These are phyloP conservation scores for Metschnikowia lunata DNA, from an alignment of 805 yeast genomes.

Conservation along the genomic window DNA sequence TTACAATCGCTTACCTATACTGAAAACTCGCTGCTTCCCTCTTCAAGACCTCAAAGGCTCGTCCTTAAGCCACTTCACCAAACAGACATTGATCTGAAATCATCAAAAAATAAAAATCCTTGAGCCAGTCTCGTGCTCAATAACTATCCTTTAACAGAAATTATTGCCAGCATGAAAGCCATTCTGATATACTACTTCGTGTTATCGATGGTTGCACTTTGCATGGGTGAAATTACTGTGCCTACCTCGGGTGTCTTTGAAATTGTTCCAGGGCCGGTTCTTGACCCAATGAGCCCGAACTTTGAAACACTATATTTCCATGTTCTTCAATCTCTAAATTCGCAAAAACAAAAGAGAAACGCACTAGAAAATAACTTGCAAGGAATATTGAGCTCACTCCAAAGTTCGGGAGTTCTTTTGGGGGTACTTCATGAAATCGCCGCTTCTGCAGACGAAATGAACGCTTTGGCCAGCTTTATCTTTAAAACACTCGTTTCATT, in stretches of 20 bases:
- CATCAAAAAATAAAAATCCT: too few relatives aligned
- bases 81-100: too few relatives aligned
- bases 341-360: slow-evolving; percentile 8
- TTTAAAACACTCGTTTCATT: slow-evolving; percentile 12
- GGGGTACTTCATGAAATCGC: slow-evolving; percentile 29
- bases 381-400: slow-evolving; percentile 17
- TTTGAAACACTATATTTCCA: slow-evolving; percentile 8
- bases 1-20: too few relatives aligned
- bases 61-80: too few relatives aligned
- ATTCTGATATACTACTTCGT: slow-evolving; percentile 3
- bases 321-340: neutral
- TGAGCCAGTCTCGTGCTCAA: too few relatives aligned
- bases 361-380: slow-evolving; percentile 7
- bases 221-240: slow-evolving; percentile 4
- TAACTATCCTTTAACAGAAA: too few relatives aligned
- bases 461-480: slow-evolving; percentile 23
- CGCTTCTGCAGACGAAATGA: slow-evolving; percentile 25
- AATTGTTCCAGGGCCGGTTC: neutral
- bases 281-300: slow-evolving; percentile 12
- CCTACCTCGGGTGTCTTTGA: slow-evolving; percentile 3
- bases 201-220: slow-evolving; percentile 3
- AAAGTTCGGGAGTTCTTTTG: slow-evolving; percentile 23
- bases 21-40: too few relatives aligned
- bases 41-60: too few relatives aligned
- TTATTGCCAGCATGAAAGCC: slow-evolving; percentile 3